Evolutionary conservation across 208 protist species (phyloP), one percentile per base, ranked within the genome.

Genomic region (Trypanosoma melophagium): DNA sequence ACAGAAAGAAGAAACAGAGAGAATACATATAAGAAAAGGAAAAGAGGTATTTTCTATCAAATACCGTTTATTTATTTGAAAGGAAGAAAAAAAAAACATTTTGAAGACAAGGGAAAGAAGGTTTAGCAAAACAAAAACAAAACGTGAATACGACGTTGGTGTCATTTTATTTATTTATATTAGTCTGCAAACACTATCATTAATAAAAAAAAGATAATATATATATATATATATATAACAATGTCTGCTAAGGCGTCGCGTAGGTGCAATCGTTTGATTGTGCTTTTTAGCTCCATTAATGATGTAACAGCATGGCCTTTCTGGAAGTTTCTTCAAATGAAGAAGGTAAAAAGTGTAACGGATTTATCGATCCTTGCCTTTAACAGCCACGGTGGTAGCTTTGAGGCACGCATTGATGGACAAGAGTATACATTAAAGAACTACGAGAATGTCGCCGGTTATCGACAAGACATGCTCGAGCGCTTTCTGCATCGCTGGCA

Each of bases 321-420:
- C 57, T 95, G 89, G 86, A 95, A 95, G 74, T 92, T 92, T 64
- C 64, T 92, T 21, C 89, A 95, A 57, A 88, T 94, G 86, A 94
- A 92, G 69, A 85, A 88, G 60, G 76, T 92, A 21, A 79, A 77
- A 28, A 76, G 84, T 52, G 82, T 91, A 10, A 87, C 76, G 24
- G 86, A 95, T 64, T 79, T 95, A 68, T 84, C 77, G 3, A 81
- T 95, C 16, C 79, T 95, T 5, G 89, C 89, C 44, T 95, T 95
- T 68, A 95, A 92, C 86, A 90, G 80, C 57, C 70, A 86, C 21
- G 89, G 86, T 45, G 89, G 89, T 57, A 92, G 89, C 76, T 95
- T 95, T 60, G 86, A 91, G 78, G 89, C 89, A 0, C 77, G 84
- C 59, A 89, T 95, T 41, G 80, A 89, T 47, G 86, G 86, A 8